Conservation (phyloP, 176 grass and related monocot species). For the Stipa capillata region DNA sequence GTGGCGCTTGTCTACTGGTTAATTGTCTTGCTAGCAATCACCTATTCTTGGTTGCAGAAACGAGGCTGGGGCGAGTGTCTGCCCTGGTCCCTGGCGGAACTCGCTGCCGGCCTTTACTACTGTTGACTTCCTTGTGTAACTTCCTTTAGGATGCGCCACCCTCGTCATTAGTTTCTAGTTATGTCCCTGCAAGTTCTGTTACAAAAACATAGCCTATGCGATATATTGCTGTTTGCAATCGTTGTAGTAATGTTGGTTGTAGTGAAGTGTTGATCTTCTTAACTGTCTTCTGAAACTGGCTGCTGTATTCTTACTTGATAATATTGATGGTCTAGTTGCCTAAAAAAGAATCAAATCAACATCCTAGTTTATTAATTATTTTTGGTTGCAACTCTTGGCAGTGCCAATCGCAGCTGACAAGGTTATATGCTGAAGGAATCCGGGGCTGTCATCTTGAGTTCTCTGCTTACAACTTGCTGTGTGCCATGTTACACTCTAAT, state of each 20-base stretch:
- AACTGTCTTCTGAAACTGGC: background rate
- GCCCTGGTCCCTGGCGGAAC: too few species aligned
- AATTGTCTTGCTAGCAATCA: background rate
- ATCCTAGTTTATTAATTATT: slow-evolving; percentile 7
- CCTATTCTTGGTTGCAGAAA: background rate
- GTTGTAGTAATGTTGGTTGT: background rate
- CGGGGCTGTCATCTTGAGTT: slow-evolving; percentile 75
- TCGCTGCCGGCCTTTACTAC: background rate
- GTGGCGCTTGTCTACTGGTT: background rate
- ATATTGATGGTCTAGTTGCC: background rate
- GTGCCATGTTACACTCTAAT: slow-evolving; percentile 64
- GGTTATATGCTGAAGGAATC: slow-evolving; percentile 70
- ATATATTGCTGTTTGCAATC: background rate
- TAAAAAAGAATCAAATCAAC: background rate
- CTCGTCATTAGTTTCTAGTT: background rate
- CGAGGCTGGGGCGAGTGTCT: background rate
- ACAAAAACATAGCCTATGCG: too few species aligned
- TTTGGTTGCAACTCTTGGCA: slow-evolving; percentile 37
- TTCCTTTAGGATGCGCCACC: background rate
- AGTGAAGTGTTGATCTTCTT: background rate
- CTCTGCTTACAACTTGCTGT: slow-evolving; percentile 81
- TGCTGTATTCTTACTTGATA: slow-evolving; percentile 1
- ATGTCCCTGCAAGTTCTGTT: background rate
- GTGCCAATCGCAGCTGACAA: slow-evolving; percentile 89
- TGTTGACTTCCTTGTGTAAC: background rate